phyloP scores from a whole-genome alignment of 2,329 filamentous ascomycete genomes.

The Sporothrix schenckii region DNA sequence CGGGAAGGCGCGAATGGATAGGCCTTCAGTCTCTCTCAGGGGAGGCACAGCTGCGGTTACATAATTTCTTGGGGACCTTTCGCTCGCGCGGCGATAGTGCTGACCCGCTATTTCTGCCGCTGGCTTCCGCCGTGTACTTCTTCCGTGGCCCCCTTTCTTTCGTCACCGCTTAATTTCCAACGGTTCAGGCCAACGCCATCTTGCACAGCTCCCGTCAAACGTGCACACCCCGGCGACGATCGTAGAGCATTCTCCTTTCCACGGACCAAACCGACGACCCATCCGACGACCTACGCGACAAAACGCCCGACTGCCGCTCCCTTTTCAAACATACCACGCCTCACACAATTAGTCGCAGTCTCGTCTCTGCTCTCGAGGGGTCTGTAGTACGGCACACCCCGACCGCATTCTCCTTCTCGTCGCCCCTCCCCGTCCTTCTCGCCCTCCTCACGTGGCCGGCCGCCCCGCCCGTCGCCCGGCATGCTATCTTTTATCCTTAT shows the following conservation, averaged over 20 bases:
- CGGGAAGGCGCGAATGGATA: background rate
- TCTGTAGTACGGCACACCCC: background rate
- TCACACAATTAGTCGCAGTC: background rate
- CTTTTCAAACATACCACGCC: background rate
- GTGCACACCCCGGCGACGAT: background rate
- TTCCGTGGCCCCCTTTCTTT: slow-evolving; percentile 6
- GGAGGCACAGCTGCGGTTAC: background rate
- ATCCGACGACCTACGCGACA: slow-evolving; percentile 12
- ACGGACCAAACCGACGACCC: background rate
- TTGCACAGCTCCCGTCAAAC: slow-evolving; percentile 6
- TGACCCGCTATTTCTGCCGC: slow-evolving; percentile 23
- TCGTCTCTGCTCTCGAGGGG: background rate
- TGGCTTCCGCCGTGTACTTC: slow-evolving; percentile 11
- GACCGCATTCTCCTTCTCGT: too few relatives aligned
- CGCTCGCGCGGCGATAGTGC: slow-evolving; percentile 20
- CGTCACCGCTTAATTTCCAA: slow-evolving; percentile 16
- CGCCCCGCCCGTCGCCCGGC: slow-evolving; percentile 2
- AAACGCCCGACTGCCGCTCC: background rate
- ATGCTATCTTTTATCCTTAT: slow-evolving; percentile 88
- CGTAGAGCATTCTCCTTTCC: slow-evolving; percentile 4
- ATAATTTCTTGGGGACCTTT: background rate
- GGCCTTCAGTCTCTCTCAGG: background rate
- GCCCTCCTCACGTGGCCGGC: background rate
- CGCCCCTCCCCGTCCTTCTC: background rate
- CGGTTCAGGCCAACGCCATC: background rate